phyloP scores from a whole-genome alignment of 1,284 basidiomycete genomes.

The Ceratobasidium sp. region DNA sequence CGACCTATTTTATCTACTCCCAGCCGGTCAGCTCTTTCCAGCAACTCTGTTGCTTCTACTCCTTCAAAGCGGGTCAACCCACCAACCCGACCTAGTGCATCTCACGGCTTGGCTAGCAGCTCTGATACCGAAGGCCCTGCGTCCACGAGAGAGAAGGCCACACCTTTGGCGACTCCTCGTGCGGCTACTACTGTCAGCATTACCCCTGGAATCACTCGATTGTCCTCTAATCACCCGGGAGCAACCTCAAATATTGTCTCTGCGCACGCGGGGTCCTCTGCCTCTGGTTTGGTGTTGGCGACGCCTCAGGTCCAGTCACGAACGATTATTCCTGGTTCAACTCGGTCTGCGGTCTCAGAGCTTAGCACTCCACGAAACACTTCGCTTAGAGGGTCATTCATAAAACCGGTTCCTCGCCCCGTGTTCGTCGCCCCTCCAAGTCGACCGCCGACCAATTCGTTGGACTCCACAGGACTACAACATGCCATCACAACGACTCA shows the following conservation, averaged over 20 bases:
- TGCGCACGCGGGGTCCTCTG: background rate
- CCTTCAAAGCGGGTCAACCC: background rate
- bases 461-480: background rate
- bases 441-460: background rate
- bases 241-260: background rate
- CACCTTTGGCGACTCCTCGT: background rate
- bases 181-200: background rate
- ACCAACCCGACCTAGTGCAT: background rate
- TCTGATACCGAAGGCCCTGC: slow-evolving; percentile 29
- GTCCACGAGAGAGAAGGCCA: background rate
- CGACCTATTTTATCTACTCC: slow-evolving; percentile 6
- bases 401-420: slow-evolving; percentile 13
- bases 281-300: background rate
- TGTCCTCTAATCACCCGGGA: background rate
- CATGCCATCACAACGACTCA: background rate
- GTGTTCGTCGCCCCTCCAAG: background rate
- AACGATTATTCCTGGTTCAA: background rate
- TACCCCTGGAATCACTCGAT: slow-evolving; percentile 19
- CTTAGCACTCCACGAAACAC: background rate
- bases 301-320: background rate
- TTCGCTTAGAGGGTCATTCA: background rate
- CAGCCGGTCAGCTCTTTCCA: slow-evolving; percentile 1
- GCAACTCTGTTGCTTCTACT: background rate
- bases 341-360: background rate
- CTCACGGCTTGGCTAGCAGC: background rate